These are phyloP conservation scores for Anthoceros angustus DNA, from an alignment of 225 moss, liverwort and hornwort species.

Conservation along the genomic window DNA sequence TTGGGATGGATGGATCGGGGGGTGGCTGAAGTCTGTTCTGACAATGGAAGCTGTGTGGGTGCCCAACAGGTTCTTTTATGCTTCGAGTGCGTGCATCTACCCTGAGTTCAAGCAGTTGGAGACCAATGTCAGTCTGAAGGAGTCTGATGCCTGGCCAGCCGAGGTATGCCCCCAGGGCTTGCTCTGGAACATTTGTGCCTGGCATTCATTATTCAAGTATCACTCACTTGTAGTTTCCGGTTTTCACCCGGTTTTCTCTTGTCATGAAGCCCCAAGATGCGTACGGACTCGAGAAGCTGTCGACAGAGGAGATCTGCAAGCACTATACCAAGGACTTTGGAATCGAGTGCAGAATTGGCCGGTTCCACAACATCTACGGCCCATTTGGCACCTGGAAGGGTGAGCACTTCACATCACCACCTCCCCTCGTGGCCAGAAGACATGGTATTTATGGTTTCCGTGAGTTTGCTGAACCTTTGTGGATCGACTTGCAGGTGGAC, in stretches of 20 bases:
- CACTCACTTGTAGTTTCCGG: background rate
- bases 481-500: constrained; percentile 31
- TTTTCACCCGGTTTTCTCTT: background rate
- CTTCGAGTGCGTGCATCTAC: constrained; percentile 90
- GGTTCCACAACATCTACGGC: constrained; percentile 92
- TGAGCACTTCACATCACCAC: background rate
- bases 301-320: constrained; percentile 81
- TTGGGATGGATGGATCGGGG: no score
- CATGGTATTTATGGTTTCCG: no score
- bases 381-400: constrained; percentile 97
- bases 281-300: constrained; percentile 74
- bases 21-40: no score
- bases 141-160: constrained; percentile 92
- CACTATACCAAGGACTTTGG: constrained; percentile 91
- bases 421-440: no score
- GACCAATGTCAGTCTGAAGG: constrained; percentile 63
- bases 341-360: constrained; percentile 75
- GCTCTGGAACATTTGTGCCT: background rate
- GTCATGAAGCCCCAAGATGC: constrained; percentile 69
- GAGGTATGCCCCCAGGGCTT: constrained; percentile 27
- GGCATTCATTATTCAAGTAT: background rate
- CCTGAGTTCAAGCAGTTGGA: constrained; percentile 96
- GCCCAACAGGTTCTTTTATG: constrained; percentile 64
- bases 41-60: no score
- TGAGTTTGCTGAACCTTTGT: no score